Evolutionary conservation across 306 rosid genomes (phyloP), one percentile per base, ranked within the genome.

Genomic region (Sindora glabra): DNA sequence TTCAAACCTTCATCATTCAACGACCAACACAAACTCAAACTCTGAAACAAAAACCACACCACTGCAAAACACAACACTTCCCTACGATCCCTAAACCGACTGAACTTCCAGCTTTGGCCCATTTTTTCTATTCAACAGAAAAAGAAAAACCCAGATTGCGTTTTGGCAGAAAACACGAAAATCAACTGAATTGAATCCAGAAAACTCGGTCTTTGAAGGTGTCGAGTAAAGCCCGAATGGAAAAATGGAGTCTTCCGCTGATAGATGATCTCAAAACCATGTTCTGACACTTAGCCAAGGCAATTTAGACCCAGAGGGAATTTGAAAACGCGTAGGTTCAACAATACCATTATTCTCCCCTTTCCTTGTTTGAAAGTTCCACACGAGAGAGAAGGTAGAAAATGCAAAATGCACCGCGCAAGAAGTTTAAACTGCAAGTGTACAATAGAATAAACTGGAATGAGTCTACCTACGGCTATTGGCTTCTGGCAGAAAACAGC

Each of bases 1-100:
- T n/a, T 15, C 48, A 22, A 54, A 90, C 97, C 97, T 79, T 90
- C 95, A 62, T 81, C 84, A 52, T 87, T 87, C 79, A 90, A 62
- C 57, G 86, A 83, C 77, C 83, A 82, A 40, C 89, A 82, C 21
- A 81, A 68, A 66, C 36, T 54, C 50, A 79, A 76, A 69, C 66
- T 79, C 55, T 70, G 81, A 71, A 70, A 42, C 79, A 81, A 65
- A 13, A 90, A 71, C 40, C 73, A 70, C 18, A 59, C 16, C 10
- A 55, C 52, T 57, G 79, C 52, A 70, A 77, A 30, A 17, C 50
- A 60, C 48, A 53, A 39, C 48, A 69, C 17, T 23, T 36, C 67
- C 66, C n/a, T n/a, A n/a, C n/a, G n/a, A n/a, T n/a, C n/a, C n/a
- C 66, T 77, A 69, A 81, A 74, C 55, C 24, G 0, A 51, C 42